Base-by-base conservation (phyloP, 1,139 yeast genomes). In the Candida tropicalis region DNA sequence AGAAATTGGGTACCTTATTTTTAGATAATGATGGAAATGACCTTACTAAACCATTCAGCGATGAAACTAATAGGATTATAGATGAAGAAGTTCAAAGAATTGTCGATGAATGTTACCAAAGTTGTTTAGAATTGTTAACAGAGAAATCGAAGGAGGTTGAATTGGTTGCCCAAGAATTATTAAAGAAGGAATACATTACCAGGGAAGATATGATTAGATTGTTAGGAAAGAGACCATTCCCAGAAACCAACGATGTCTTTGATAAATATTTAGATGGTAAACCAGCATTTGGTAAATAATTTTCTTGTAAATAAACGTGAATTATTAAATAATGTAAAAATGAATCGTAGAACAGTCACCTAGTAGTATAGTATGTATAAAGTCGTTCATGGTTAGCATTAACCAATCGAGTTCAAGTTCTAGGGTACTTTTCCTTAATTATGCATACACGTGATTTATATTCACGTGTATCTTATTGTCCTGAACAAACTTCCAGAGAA, bases 201-300 rank as follows among this genome's bases (percentile, higher is more conserved):
- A 80, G 97, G 62, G 93, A 87, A 53, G 98, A 91, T 63, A 88
- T 91, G 93, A 82, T 89, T 48, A 73, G 90, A 51, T 65, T 91
- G 41, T 73, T 91, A 41, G 98, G 98, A 1, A 85, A 87, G 55
- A 78, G 98, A 51, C 97, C 97, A 10, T 91, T 85, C 75, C 85
- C 87, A 5, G 97, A 90, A 60, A 81, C 81, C 53, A 90, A 90
- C 57, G 97, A 89, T 57, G 97, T 97, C 3, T 91, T 91, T 70
- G 96, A 89, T 65, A 90, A 91, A 63, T 93, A 93, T 60, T 65
- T 74, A 39, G 74, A 71, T 43, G 72, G 72, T 8, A 67, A 68
- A 45, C 71, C 68, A 37, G 74, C 75, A 13, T 70, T 66, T 53
- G 63, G 62, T 54, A 59, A n/a, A n/a, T n/a, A n/a, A n/a, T n/a